These are phyloP conservation scores for Proliferodiscus dingleyae DNA, from an alignment of 2,329 filamentous ascomycete genomes.

Conservation along the genomic window DNA sequence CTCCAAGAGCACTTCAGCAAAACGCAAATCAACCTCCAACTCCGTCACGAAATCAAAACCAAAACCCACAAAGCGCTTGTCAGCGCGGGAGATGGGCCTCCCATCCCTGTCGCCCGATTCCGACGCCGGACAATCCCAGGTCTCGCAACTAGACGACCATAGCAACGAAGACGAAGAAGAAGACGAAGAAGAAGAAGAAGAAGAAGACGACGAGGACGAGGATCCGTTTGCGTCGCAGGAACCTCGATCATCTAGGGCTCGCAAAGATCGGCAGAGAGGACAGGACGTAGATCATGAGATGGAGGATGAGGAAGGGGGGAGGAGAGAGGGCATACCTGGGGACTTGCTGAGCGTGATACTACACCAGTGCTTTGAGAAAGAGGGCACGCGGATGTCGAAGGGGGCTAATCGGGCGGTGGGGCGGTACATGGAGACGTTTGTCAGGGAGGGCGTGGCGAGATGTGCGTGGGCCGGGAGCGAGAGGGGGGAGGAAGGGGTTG, in stretches of 20 bases:
- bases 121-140: not conserved
- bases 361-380: slow-evolving; percentile 70
- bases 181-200: slow-evolving; percentile 5
- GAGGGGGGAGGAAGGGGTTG: slow-evolving; percentile 32
- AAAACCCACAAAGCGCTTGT: not conserved
- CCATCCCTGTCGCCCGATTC: slow-evolving; percentile 3
- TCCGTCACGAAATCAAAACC: slow-evolving; percentile 8
- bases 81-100: not conserved
- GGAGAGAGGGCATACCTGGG: slow-evolving; percentile 51
- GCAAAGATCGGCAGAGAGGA: not conserved
- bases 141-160: not conserved
- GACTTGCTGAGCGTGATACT: slow-evolving; percentile 72
- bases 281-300: slow-evolving; percentile 5
- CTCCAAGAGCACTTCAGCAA: not conserved
- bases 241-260: not conserved
- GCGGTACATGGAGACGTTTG: slow-evolving; percentile 88
- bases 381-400: slow-evolving; percentile 66
- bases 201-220: slow-evolving; percentile 5
- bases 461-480: slow-evolving; percentile 63
- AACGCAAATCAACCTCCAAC: slow-evolving; percentile 4
- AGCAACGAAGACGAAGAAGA: not conserved
- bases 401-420: slow-evolving; percentile 73
- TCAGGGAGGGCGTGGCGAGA: slow-evolving; percentile 80
- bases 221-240: slow-evolving; percentile 12
- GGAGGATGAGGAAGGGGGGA: slow-evolving; percentile 3